Conservation (phyloP, 2,329 filamentous ascomycete species). For the Grosmannia huntii region DNA sequence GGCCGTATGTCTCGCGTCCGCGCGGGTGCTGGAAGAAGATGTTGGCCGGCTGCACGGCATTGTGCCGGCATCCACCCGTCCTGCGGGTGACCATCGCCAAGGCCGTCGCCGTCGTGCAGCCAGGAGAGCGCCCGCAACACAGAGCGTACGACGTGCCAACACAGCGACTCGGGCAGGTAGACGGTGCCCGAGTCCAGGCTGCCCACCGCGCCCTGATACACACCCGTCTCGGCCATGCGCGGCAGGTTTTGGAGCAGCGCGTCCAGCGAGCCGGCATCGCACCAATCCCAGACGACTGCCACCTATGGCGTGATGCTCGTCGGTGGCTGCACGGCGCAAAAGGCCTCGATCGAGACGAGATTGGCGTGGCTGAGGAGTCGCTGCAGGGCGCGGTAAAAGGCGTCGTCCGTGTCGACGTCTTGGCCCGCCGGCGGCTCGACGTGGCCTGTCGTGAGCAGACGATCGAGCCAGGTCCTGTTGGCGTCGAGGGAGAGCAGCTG, state of each 20-base stretch:
- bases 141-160: conserved; percentile 41
- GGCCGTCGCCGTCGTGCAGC: conserved; percentile 35
- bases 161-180: conserved; percentile 38
- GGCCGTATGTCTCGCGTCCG: conserved; percentile 36
- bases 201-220: background rate
- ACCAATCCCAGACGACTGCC: conserved; percentile 37
- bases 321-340: background rate
- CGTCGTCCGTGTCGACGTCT: background rate
- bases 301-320: background rate
- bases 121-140: conserved; percentile 36
- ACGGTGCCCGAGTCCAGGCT: background rate
- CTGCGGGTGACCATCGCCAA: conserved; percentile 5
- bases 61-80: conserved; percentile 35
- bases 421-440: background rate
- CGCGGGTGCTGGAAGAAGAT: conserved; percentile 37
- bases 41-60: conserved; percentile 31
- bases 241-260: conserved; percentile 20
- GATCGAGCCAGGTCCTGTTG: background rate
- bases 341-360: conserved; percentile 29
- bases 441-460: background rate
- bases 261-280: conserved; percentile 36
- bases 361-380: conserved; percentile 26
- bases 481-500: background rate
- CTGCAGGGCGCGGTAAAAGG: background rate
- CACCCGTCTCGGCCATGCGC: conserved; percentile 8